Evolutionary conservation across 768 basidiomycete species (phyloP).

Genomic region (Serendipita sp.): DNA sequence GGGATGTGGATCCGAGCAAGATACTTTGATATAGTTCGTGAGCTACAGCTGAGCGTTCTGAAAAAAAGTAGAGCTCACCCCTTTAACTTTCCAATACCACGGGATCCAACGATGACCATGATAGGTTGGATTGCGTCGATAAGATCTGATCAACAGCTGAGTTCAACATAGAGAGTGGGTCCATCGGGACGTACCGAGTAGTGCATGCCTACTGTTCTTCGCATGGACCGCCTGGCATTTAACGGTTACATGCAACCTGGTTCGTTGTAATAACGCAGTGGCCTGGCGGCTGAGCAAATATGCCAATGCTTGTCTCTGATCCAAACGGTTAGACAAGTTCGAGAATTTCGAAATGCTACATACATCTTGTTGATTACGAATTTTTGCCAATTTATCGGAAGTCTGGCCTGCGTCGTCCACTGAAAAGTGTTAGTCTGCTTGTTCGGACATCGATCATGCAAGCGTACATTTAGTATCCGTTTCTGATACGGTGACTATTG

Average conservation of each 20-base stretch:
- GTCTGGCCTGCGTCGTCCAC: slow-evolving; percentile 59
- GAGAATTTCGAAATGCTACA: slow-evolving; percentile 10
- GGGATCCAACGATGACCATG: slow-evolving; percentile 92
- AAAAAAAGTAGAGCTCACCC: slow-evolving; percentile 35
- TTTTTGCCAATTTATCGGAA: slow-evolving; percentile 59
- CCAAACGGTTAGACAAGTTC: slow-evolving; percentile 7
- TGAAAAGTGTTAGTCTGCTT: slow-evolving; percentile 16
- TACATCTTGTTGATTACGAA: slow-evolving; percentile 87
- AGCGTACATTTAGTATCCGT: slow-evolving; percentile 73
- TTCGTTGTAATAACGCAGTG: slow-evolving; percentile 79
- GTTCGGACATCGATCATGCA: neutral
- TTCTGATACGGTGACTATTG: slow-evolving; percentile 83
- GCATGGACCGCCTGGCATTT: slow-evolving; percentile 94
- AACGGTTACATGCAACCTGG: slow-evolving; percentile 70
- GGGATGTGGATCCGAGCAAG: slow-evolving; percentile 84
- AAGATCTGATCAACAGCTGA: slow-evolving; percentile 34
- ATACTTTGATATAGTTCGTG: slow-evolving; percentile 36
- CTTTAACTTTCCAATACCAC: slow-evolving; percentile 74
- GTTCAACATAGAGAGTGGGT: neutral
- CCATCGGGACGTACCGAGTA: slow-evolving; percentile 38
- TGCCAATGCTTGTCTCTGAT: slow-evolving; percentile 71
- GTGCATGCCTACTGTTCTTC: slow-evolving; percentile 85
- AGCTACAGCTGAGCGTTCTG: neutral
- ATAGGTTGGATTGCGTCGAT: slow-evolving; percentile 76
- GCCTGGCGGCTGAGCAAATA: slow-evolving; percentile 84